Base-by-base conservation (phyloP, 2,329 filamentous ascomycete genomes). In the Colletotrichum sp. region DNA sequence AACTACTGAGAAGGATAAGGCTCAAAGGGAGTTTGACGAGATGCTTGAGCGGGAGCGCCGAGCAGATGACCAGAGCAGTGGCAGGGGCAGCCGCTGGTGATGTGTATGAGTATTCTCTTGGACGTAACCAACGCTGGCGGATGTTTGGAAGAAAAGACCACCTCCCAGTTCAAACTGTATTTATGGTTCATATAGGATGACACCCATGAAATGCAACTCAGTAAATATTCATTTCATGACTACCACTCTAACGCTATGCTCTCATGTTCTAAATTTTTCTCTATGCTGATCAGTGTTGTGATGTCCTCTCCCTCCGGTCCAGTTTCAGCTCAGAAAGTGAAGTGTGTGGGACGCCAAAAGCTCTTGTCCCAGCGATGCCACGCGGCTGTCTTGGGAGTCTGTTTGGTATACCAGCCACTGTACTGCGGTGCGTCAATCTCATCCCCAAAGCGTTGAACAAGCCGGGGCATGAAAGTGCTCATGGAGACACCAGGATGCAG, bases 11-110 rank as follows among this genome's bases (percentile, higher is more conserved):
- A 89, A 86, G 79, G 84, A 84, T 10, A 84, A 88, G 77, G 88
- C 89, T 8, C 89, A 90, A 74, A 85, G 83, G 74, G 88, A 90
- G 34, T 90, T 90, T 77, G 89, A 90, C 75, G 83, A 82, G 24
- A 82, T 90, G 73, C 72, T 90, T 4, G 88, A 90, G 57, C 82
- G 83, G 16, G 89, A 90, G 74, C 82, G 86, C 26, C 80, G 55
- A 12, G 39, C 59, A 16, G 48, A 67, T 34, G 36, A 48, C 12
- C 64, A 64, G 48, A 48, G 62, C 12, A 39, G 28, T 57, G 57
- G 65, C 24, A 55, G 66, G 15, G 66, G 67, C 24, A 57, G 62
- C 63, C 52, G 66, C 18, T 76, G 75, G 72, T 76, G 44, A 76
- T 67, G 8, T 44, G 62, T 64, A 26, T 64, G 24, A 44, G 16